These are phyloP conservation scores for Chloromonas sp. DNA, from an alignment of 163 green algal genomes.

Conservation along the genomic window DNA sequence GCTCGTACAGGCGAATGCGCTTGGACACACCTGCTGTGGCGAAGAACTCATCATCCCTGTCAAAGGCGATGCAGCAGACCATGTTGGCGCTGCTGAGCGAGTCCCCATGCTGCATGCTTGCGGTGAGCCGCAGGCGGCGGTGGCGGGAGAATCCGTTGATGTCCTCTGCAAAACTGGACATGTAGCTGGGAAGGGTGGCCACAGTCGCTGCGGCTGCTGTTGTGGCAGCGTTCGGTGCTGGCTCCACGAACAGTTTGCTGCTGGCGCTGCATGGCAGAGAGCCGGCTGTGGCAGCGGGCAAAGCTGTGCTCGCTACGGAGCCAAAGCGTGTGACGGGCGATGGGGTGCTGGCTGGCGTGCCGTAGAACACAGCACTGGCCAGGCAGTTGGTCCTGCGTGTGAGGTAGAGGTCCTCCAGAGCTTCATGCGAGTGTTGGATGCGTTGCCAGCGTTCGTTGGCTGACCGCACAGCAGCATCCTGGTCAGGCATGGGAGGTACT, in stretches of 20 bases:
- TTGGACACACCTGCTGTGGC: conserved; percentile 59
- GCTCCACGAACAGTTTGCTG: not conserved
- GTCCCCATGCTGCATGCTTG: conserved; percentile 22
- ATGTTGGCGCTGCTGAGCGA: conserved; percentile 9
- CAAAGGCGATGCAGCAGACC: conserved; percentile 72
- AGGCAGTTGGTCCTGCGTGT: not conserved
- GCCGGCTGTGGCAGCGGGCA: not conserved
- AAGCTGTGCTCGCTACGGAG: not conserved
- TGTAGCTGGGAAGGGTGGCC: not conserved
- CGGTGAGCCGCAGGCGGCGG: conserved; percentile 11
- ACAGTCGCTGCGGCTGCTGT: conserved; percentile 11
- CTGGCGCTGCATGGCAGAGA: conserved; percentile 9
- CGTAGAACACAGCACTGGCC: not conserved
- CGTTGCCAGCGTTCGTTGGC: too few species aligned
- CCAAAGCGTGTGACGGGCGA: too few species aligned
- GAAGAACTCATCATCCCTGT: conserved; percentile 82
- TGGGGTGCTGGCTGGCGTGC: not conserved
- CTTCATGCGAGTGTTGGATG: too few species aligned
- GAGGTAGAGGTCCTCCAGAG: not conserved
- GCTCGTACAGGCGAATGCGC: conserved; percentile 32
- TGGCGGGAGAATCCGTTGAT: conserved; percentile 21
- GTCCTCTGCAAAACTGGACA: conserved; percentile 26
- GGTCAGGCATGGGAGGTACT: too few species aligned
- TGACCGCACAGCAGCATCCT: too few species aligned
- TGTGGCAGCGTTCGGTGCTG: not conserved